These are phyloP conservation scores for Fennellomyces sp. DNA, from an alignment of 371 early-diverging fungal species.

Conservation along the genomic window DNA sequence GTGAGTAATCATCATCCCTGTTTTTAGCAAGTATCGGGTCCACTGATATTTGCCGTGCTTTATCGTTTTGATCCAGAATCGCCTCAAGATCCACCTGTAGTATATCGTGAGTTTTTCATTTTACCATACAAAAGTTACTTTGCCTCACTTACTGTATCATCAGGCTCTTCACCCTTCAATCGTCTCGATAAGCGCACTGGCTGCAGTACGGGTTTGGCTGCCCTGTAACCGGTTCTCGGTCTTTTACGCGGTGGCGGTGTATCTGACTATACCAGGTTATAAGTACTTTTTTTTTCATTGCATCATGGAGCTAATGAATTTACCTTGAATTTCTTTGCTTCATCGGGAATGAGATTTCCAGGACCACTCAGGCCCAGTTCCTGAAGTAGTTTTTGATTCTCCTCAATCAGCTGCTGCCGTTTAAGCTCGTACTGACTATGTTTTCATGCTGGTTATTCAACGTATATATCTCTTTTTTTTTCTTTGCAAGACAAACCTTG, in stretches of 20 bases:
- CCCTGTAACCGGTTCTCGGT: conserved; percentile 3
- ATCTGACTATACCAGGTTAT: neutral
- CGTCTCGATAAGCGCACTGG: conserved; percentile 35
- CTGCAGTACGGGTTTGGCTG: conserved; percentile 5
- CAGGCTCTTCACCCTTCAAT: conserved; percentile 42
- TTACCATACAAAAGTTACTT: neutral
- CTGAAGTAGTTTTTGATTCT: conserved; percentile 39
- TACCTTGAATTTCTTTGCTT: conserved; percentile 5
- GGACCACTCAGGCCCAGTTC: conserved; percentile 31
- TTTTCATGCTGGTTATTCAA: too few relatives aligned
- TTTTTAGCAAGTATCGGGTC: neutral
- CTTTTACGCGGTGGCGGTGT: conserved; percentile 15
- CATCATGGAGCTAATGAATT: neutral
- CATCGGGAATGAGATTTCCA: neutral
- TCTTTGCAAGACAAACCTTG: neutral
- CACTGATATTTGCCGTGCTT: conserved; percentile 21
- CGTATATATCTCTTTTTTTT: too few relatives aligned
- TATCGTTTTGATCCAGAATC: conserved; percentile 40
- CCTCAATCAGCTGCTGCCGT: conserved; percentile 40
- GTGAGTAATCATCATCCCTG: conserved; percentile 10
- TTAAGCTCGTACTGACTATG: conserved; percentile 43
- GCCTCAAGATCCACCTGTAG: conserved; percentile 33
- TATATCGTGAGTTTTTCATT: neutral
- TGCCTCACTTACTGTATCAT: conserved; percentile 30
- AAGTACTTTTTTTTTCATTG: neutral